Conservation (phyloP, 2,329 filamentous ascomycete genomes). For the Cladophialophora yegresii region DNA sequence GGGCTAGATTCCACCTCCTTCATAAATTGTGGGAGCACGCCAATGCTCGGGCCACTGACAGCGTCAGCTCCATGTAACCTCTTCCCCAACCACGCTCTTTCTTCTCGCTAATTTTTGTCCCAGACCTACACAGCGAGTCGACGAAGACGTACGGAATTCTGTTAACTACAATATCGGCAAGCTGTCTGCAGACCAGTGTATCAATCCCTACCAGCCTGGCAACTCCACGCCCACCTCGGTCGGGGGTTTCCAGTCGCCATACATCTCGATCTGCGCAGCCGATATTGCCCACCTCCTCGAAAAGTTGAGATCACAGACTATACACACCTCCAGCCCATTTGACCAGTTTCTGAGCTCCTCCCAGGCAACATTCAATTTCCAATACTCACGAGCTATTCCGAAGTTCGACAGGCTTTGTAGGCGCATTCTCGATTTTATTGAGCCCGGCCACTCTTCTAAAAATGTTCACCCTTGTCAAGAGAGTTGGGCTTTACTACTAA, state of each 20-base stretch:
- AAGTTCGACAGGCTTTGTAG: slow-evolving; percentile 32
- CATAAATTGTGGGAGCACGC: slow-evolving; percentile 77
- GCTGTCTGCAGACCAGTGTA: slow-evolving; percentile 23
- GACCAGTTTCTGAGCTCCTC: slow-evolving; percentile 31
- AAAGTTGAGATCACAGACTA: slow-evolving; percentile 69
- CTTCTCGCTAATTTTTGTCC: slow-evolving; percentile 39
- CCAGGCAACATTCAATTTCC: slow-evolving; percentile 28
- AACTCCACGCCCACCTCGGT: not conserved
- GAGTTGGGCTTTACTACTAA: slow-evolving; percentile 28
- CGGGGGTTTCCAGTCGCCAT: not conserved
- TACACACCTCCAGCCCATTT: slow-evolving; percentile 63
- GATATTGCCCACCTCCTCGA: slow-evolving; percentile 35
- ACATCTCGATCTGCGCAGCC: slow-evolving; percentile 30
- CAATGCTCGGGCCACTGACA: slow-evolving; percentile 76
- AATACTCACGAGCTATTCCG: slow-evolving; percentile 29
- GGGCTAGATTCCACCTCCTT: slow-evolving; percentile 74
- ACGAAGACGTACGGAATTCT: slow-evolving; percentile 24
- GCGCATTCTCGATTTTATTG: slow-evolving; percentile 31
- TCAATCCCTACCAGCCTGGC: slow-evolving; percentile 26
- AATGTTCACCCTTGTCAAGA: slow-evolving; percentile 34
- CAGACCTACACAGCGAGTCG: slow-evolving; percentile 23
- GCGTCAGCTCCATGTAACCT: slow-evolving; percentile 66
- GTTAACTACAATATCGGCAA: slow-evolving; percentile 27
- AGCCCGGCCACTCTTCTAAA: slow-evolving; percentile 35
- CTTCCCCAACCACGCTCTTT: slow-evolving; percentile 21